Base-by-base conservation (phyloP, 2,329 filamentous ascomycete species). In the Fusarium camptoceras region DNA sequence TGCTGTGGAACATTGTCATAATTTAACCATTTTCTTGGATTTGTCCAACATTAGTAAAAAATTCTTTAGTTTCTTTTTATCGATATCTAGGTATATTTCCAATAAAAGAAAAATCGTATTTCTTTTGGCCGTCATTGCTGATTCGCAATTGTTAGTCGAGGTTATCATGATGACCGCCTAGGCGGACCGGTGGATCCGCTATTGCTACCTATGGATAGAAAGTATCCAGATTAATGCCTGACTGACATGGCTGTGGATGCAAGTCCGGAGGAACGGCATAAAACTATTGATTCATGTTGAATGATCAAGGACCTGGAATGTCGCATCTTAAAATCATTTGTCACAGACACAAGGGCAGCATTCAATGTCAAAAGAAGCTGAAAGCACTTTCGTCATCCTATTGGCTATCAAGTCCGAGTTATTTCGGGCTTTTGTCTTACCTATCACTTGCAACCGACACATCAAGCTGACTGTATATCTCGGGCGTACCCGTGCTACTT, bases 361-460 rank as follows among this genome's bases (percentile, higher is more conserved):
- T 51, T 41, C 31, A 41, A 28, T 56, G 20, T 34, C 20, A 30
- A 58, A 24, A 18, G 20, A 12, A 41, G 48, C n/a, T 49, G 50
- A 31, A 31, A 8, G 10, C 16, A 5, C 20, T 30, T 30, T 30
- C 8, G 30, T 42, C 42, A 34, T 25, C 53, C 37, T 28, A 63
- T 58, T 53, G 54, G 31, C 15, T n/a, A 20, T 37, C 49, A 53
- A 50, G 55, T 42, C 60, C 48, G 65, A 65, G 59, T 54, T 64
- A 68, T 59, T 64, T 69, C 54, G 44, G 50, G 53, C 25, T 59
- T 22, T 55, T 65, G 50, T 68, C 44, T 48, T 44, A 68, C 59
- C 50, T 37, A 43, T 55, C 65, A 68, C 47, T 60, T 51, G 53
- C 50, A 60, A 60, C 54, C 54, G 48, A 53, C 54, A 48, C 44